phyloP scores from a whole-genome alignment of 2,329 filamentous ascomycete species.

The Alternaria triticimaculans region DNA sequence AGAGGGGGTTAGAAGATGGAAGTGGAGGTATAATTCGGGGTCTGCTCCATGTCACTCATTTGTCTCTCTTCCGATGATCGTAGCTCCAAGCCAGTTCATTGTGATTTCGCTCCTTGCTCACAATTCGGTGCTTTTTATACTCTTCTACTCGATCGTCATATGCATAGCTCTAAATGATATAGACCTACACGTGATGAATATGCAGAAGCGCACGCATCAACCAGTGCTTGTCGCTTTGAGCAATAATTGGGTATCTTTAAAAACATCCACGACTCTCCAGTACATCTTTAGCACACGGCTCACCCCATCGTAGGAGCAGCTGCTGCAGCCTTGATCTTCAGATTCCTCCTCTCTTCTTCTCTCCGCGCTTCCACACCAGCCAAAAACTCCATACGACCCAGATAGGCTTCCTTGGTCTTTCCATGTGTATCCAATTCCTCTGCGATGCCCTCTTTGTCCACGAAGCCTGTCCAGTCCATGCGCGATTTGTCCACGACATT shows the following conservation, averaged over 20 bases:
- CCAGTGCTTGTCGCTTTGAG: neutral
- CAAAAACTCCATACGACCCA: slow-evolving; percentile 69
- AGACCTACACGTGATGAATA: neutral
- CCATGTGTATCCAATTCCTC: slow-evolving; percentile 68
- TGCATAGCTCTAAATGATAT: neutral
- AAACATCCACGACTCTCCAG: neutral
- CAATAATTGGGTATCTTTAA: slow-evolving; percentile 16
- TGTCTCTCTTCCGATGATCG: neutral
- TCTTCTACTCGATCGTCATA: neutral
- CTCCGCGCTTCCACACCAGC: slow-evolving; percentile 62
- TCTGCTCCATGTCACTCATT: neutral
- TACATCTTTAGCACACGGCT: neutral
- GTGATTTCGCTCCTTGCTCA: neutral
- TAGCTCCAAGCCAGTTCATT: neutral
- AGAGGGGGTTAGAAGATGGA: neutral
- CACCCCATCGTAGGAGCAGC: slow-evolving; percentile 12
- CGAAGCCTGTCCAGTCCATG: slow-evolving; percentile 69
- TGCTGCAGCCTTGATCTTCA: slow-evolving; percentile 52
- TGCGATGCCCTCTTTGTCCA: slow-evolving; percentile 65
- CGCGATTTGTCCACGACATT: slow-evolving; percentile 72
- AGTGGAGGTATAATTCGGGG: neutral
- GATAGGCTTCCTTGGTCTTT: slow-evolving; percentile 67
- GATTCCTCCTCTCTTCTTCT: slow-evolving; percentile 59
- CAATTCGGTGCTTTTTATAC: neutral
- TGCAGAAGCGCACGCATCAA: neutral